phyloP scores from a whole-genome alignment of 306 rosid genomes.

The Boehmeria nivea region DNA sequence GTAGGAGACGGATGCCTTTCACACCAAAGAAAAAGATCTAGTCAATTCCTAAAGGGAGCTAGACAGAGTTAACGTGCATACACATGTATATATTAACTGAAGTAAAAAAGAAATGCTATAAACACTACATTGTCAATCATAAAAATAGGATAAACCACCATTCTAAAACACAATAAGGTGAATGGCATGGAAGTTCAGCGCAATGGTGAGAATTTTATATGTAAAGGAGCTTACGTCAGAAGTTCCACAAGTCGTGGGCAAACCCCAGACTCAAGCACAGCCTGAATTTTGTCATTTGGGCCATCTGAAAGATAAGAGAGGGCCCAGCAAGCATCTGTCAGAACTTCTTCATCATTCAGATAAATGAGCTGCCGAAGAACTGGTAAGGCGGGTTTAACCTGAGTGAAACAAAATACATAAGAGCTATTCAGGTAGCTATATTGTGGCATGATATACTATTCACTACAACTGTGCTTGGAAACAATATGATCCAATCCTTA shows the following conservation, averaged over 20 bases:
- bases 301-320: conserved; percentile 63
- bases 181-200: neutral
- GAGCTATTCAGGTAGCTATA: neutral
- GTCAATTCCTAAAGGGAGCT: conserved; percentile 7
- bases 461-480: neutral
- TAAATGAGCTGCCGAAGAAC: conserved; percentile 43
- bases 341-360: conserved; percentile 52
- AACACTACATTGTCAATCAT: too few species aligned
- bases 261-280: conserved; percentile 56
- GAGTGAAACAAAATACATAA: conserved; percentile 17
- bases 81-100: too few species aligned
- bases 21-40: conserved; percentile 9
- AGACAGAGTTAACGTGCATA: neutral
- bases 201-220: neutral
- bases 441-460: neutral
- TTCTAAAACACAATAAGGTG: neutral
- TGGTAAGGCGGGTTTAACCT: conserved; percentile 66
- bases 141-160: neutral
- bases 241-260: conserved; percentile 56
- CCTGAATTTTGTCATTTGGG: conserved; percentile 49
- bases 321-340: conserved; percentile 65
- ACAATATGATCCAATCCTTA: neutral
- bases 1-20: conserved; percentile 51
- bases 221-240: conserved; percentile 37
- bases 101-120: too few species aligned